These are phyloP conservation scores for Xylariaceae sp. DNA, from an alignment of 2,329 filamentous ascomycete species.

Conservation along the genomic window DNA sequence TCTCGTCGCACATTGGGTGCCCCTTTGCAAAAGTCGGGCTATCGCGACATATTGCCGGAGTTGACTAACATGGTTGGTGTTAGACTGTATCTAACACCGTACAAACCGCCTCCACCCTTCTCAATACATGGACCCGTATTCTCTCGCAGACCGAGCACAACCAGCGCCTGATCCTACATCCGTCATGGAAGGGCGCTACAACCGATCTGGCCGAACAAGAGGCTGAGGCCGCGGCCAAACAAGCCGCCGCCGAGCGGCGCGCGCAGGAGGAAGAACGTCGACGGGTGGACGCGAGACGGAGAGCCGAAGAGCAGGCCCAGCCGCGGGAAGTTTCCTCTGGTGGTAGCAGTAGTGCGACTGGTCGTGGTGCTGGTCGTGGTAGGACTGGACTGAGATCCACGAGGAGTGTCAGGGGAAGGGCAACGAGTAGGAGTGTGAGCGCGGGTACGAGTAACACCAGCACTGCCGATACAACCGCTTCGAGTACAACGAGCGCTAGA, in stretches of 20 bases:
- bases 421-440: neutral
- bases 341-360: constrained; percentile 5
- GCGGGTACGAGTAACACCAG: constrained; percentile 4
- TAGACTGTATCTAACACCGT: constrained; percentile 84
- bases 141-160: constrained; percentile 97
- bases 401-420: constrained; percentile 6
- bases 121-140: constrained; percentile 95
- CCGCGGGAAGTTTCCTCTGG: constrained; percentile 34
- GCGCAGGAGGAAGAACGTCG: constrained; percentile 75
- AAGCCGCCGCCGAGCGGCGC: constrained; percentile 72
- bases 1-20: neutral
- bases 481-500: constrained; percentile 28
- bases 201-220: constrained; percentile 85
- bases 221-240: constrained; percentile 67
- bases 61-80: too few species aligned
- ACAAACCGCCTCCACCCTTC: constrained; percentile 77
- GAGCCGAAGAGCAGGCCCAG: constrained; percentile 57
- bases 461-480: constrained; percentile 21
- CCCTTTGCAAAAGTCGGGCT: constrained; percentile 1
- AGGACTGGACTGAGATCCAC: constrained; percentile 8
- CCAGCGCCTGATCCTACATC: constrained; percentile 83
- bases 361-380: constrained; percentile 8
- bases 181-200: constrained; percentile 82
- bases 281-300: constrained; percentile 64
- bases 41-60: too few species aligned